Base-by-base conservation (phyloP, 106 monocot species). In the Dendrobium catenatum region DNA sequence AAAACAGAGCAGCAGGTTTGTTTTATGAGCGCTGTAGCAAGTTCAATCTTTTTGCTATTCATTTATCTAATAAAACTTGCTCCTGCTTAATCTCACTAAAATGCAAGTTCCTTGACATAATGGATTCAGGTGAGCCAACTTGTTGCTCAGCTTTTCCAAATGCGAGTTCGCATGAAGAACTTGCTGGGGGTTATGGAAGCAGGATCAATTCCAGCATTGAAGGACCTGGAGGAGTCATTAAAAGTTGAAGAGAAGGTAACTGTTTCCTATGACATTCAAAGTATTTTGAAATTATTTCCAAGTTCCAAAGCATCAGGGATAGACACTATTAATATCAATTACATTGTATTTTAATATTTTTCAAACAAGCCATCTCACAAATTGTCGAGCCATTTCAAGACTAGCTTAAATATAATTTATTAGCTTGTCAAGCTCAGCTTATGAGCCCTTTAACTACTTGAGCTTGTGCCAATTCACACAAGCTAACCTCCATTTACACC, bases 141-240 rank as follows among this genome's bases (percentile, higher is more conserved):
- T 78, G 92, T 97, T 49, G 94, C 94, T 33, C 97, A 97, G 81
- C 92, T 97, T 61, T 97, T 97, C 78, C 90, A 92, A 85, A 97
- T 97, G 97, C 92, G 97, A 41, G 92, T 87, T 16, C 85, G 90
- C 6, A 97, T 97, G 97, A 94, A 97, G 83, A 97, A 97, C 76
- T 81, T 97, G 68, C 81, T 97, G 94, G 97, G 94, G 13, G 88
- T 78, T 59, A 90, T 97, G 92, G 86, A 97, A 92, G 94, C 90
- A 48, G 90, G 94, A 56, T 89, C 92, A 0, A 89, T 92, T 78
- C 92, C 97, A 55, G 86, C 94, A 47, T 83, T 97, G 81, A 94
- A 85, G 76, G 86, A 91, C 82, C 90, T 97, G 9, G 92, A 94
- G 80, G 94, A 97, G 26, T 89, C 97, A 20, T 83, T 97, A 16